Evolutionary conservation across 164 flowering plant species (phyloP).

Genomic region (Vitis vinifera): DNA sequence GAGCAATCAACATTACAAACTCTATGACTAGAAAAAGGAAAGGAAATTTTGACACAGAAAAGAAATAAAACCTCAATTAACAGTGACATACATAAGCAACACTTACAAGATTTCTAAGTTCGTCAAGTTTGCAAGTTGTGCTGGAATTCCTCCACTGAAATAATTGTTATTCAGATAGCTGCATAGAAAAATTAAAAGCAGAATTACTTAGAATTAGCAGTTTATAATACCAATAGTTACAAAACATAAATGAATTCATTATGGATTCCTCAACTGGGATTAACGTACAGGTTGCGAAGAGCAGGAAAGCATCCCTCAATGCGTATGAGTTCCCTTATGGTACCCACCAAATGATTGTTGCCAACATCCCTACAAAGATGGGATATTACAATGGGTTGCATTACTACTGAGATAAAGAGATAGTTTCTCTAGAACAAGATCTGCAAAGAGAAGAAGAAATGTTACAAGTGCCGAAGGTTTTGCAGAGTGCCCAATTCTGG

Average conservation of each 20-base stretch:
- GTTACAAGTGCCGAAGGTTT: constrained; percentile 81
- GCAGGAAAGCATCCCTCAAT: constrained; percentile 89
- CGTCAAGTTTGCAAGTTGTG: constrained; percentile 86
- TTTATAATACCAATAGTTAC: background rate
- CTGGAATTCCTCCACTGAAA: constrained; percentile 90
- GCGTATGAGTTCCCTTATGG: constrained; percentile 85
- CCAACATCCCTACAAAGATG: constrained; percentile 76
- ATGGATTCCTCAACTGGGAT: constrained; percentile 2
- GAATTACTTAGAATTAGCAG: background rate
- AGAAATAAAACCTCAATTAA: too few relatives aligned
- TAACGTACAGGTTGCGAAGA: constrained; percentile 86
- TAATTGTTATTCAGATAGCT: constrained; percentile 88
- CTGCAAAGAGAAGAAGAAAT: constrained; percentile 1
- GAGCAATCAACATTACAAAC: constrained; percentile 13
- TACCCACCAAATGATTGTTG: constrained; percentile 93
- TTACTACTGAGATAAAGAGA: background rate
- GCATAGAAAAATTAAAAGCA: constrained; percentile 10
- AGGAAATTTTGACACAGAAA: background rate
- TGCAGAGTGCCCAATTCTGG: constrained; percentile 84
- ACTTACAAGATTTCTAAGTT: constrained; percentile 90
- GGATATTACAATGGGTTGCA: background rate
- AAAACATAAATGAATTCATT: background rate
- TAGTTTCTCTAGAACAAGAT: background rate
- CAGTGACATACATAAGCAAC: background rate
- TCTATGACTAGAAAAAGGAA: background rate